Base-by-base conservation (phyloP, 371 early-diverging fungal species). In the Mycotypha africana region DNA sequence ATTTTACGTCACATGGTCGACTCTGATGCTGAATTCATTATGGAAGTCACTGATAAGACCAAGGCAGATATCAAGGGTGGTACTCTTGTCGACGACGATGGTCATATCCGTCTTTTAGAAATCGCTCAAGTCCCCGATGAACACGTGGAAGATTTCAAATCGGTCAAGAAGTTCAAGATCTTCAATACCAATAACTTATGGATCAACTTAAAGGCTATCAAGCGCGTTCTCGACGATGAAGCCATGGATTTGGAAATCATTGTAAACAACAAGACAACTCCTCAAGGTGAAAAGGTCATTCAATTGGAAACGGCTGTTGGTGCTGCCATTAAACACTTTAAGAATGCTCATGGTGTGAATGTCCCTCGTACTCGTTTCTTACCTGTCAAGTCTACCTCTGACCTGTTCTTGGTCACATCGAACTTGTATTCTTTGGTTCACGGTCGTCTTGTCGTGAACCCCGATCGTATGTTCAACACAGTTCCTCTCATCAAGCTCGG, bases 101-200 rank as follows among this genome's bases (percentile, higher is more conserved):
- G 93, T 19, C 73, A 76, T 34, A 85, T 98, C 48, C 87, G 93
- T 32, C 81, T 99, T 19, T 78, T 98, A 31, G 99, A 99, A 75
- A 95, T 99, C 62, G 99, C 99, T 16, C 97, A 98, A 70, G 99
- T 99, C 9, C 98, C 99, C 12, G 64, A 79, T 32, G 90, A 91
- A 52, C 89, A 95, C 54, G 92, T 95, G 15, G 93, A 93, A 53
- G 99, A 99, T 59, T 99, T 99, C 75, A 98, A 98, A 63, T 91
- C 92, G 42, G 83, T 99, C 69, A 94, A 96, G 67, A 98, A 98
- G 75, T 99, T 98, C 79, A 93, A 95, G 82, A 98, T 99, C 61
- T 98, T 99, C 81, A 99, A 99, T 82, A 99, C 99, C 49, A 99
- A 99, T 84, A 97, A 97, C 74, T 59, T 97, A 56, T 99, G 98